A percentile compares a stretch with the other conserved stretches of the same genome.
Evolutionary conservation across 2,329 filamentous ascomycete genomes (phyloP).

Genomic region (Apiospora hydei): DNA sequence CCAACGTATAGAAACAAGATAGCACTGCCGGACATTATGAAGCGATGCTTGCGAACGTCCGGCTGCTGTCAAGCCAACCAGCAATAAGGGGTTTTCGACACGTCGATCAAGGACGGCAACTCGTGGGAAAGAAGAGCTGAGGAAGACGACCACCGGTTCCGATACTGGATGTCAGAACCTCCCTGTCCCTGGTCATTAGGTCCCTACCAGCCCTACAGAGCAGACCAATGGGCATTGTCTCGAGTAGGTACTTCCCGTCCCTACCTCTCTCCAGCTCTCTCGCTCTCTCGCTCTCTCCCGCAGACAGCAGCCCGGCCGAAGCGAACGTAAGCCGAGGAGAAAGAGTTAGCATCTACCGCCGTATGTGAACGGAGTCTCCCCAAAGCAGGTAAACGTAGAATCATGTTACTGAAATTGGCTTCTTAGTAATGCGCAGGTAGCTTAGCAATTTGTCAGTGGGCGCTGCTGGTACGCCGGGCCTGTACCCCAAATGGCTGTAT

Average conservation of each 20-base stretch:
- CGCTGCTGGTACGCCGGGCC: slow-evolving; percentile 8
- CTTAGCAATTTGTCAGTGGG: slow-evolving; percentile 18
- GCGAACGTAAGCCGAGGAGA: neutral
- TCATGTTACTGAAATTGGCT: slow-evolving; percentile 9
- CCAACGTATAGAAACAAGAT: neutral
- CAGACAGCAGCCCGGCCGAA: neutral
- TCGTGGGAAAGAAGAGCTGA: neutral
- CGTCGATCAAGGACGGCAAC: neutral
- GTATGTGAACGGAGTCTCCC: neutral
- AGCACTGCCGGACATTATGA: neutral
- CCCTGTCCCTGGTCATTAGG: neutral
- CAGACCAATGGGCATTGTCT: neutral
- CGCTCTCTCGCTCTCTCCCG: neutral
- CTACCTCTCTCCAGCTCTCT: neutral
- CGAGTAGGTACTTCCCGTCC: neutral
- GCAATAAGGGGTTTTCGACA: neutral
- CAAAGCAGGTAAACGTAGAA: slow-evolving; percentile 2
- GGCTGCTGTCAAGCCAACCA: neutral
- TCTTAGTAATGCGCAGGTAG: slow-evolving; percentile 14
- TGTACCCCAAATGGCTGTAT: slow-evolving; percentile 9
- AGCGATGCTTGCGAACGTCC: neutral
- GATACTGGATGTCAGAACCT: neutral
- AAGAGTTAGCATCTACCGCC: neutral
- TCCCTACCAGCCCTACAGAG: neutral
- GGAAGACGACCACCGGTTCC: neutral